Evolutionary conservation across 352 stramenopile species (phyloP).

Genomic region (Pythium phragmiticola): DNA sequence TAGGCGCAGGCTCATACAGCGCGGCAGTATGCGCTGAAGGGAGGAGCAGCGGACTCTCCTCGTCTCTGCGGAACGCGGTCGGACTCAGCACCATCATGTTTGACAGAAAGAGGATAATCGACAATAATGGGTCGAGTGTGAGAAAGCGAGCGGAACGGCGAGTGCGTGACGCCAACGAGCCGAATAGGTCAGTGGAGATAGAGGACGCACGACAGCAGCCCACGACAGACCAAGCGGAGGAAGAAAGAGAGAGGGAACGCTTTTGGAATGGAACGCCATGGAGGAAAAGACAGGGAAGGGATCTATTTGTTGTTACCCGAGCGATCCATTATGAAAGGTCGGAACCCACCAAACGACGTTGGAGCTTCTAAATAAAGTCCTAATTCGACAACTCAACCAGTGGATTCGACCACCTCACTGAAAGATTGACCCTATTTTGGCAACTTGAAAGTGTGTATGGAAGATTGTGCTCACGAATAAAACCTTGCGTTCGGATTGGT

Average conservation of each 20-base stretch:
- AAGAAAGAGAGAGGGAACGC: neutral
- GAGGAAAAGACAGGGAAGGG: slow-evolving; percentile 3
- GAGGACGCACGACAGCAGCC: slow-evolving; percentile 17
- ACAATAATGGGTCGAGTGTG: slow-evolving; percentile 21
- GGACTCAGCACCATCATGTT: slow-evolving; percentile 7
- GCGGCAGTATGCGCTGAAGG: neutral
- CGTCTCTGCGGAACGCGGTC: neutral
- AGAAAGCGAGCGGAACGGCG: neutral
- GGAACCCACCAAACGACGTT: neutral
- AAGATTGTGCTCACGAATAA: slow-evolving; percentile 12
- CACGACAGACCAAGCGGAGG: neutral
- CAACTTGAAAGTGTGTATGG: slow-evolving; percentile 25
- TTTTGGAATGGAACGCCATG: slow-evolving; percentile 18
- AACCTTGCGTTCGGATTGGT: slow-evolving; percentile 8
- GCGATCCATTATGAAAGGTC: neutral
- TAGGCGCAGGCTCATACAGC: neutral
- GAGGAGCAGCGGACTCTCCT: slow-evolving; percentile 17
- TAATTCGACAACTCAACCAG: slow-evolving; percentile 13
- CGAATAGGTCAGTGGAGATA: neutral
- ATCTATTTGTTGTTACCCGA: slow-evolving; percentile 12
- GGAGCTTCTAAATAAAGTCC: slow-evolving; percentile 24
- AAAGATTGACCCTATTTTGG: slow-evolving; percentile 3
- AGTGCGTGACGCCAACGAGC: neutral
- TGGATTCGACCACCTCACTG: neutral
- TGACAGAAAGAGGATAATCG: slow-evolving; percentile 5